Evolutionary conservation across 2,329 filamentous ascomycete genomes (phyloP).

Genomic region (Penicillium griseofulvum): DNA sequence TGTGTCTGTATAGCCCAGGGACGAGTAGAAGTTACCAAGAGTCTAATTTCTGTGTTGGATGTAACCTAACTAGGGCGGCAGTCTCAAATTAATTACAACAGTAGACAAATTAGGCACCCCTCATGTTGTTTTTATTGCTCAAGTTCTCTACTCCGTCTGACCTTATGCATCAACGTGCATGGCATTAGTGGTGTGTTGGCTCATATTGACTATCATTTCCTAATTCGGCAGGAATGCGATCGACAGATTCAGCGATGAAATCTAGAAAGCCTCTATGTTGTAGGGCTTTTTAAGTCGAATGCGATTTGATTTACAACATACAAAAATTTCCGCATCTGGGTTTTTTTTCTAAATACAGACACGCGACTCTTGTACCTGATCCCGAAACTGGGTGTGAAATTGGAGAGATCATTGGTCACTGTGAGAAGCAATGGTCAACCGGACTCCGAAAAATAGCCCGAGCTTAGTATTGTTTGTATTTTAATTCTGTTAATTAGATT

Average conservation of each 20-base stretch:
- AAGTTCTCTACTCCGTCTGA: too few species aligned
- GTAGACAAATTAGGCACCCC: too few species aligned
- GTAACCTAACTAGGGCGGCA: background rate
- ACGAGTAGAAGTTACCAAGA: background rate
- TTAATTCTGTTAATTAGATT: background rate
- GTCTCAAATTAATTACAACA: background rate
- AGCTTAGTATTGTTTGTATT: constrained; percentile 11
- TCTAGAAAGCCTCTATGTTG: background rate
- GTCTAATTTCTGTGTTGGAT: background rate
- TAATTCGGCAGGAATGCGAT: background rate
- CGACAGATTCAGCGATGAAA: background rate
- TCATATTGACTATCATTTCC: background rate
- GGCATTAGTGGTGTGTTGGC: constrained; percentile 2
- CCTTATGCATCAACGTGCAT: background rate
- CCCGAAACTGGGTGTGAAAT: background rate
- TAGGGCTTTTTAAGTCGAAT: too few species aligned
- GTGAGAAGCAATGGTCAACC: background rate
- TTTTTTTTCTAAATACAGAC: constrained; percentile 8
- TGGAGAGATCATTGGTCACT: background rate
- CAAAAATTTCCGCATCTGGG: constrained; percentile 7
- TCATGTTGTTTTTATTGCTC: background rate
- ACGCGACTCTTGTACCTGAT: background rate
- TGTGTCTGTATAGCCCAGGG: background rate
- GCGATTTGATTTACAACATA: background rate
- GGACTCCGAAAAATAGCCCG: constrained; percentile 10